Conservation (phyloP, 2,329 filamentous ascomycete genomes). For the Penicillium sp. region DNA sequence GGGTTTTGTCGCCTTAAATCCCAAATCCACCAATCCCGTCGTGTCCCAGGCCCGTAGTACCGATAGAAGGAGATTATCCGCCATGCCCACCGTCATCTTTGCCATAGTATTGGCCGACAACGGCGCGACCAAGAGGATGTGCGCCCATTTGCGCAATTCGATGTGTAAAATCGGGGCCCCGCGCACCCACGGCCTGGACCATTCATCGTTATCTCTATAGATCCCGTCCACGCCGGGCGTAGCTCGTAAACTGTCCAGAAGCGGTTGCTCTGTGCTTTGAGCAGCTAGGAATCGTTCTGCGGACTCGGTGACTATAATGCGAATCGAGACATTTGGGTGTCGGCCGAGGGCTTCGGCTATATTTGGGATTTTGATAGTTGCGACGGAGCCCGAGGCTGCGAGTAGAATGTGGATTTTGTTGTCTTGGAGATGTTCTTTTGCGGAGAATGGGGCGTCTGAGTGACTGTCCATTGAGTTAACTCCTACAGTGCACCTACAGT, state of each 20-base stretch:
- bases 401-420: conserved; percentile 52
- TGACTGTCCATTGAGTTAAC: conserved; percentile 3
- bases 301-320: conserved; percentile 77
- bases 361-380: conserved; percentile 79
- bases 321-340: conserved; percentile 68
- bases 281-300: conserved; percentile 76
- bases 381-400: conserved; percentile 60
- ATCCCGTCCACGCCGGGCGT: conserved; percentile 78
- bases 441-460: conserved; percentile 14
- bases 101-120: conserved; percentile 84
- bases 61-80: conserved; percentile 73
- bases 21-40: conserved; percentile 60
- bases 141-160: conserved; percentile 79
- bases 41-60: conserved; percentile 89
- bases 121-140: conserved; percentile 79
- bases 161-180: conserved; percentile 88
- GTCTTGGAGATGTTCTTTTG: conserved; percentile 25
- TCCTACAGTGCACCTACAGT: not conserved
- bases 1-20: conserved; percentile 52
- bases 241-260: conserved; percentile 60
- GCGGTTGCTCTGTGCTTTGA: conserved; percentile 77
- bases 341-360: conserved; percentile 60
- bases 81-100: conserved; percentile 78
- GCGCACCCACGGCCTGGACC: conserved; percentile 75
- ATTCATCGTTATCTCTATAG: conserved; percentile 85